Base-by-base conservation (phyloP, 164 flowering plant genomes). In the Buxus sempervirens region DNA sequence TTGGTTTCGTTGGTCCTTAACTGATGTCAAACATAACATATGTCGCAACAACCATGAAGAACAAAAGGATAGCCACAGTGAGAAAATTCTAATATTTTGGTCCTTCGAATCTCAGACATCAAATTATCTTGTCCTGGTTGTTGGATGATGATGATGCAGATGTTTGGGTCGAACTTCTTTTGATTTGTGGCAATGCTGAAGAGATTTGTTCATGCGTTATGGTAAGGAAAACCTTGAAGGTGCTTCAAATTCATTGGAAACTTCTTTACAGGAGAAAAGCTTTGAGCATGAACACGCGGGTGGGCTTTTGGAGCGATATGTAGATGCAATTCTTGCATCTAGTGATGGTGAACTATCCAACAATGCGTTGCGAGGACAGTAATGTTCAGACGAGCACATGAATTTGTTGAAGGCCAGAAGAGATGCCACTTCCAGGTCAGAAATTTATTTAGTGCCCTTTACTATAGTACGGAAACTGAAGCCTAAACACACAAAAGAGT, bases 261-360 rank as follows among this genome's bases (percentile, higher is more conserved):
- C 63, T 21, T 74, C 67, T 69, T 22, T 70, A 28, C 61, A 64
- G 23, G 63, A 77, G 25, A 81, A n/a, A 70, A 60, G 68, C 84
- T 62, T 60, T 66, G 21, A 45, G 7, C 41, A 83, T 86, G 60
- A 79, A 83, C 88, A 81, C 72, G 81, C 85, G 8, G 89, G 91
- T 54, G 85, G 96, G 25, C 55, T 69, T 19, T 77, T 77, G 38
- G 89, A 87, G 67, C 66, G 76, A 42, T 88, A 82, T 57, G 73
- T 69, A 18, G 45, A 73, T 66, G 69, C 77, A 12, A 32, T 88
- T 67, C 72, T 75, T 36, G 88, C 82, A 12, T 78, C 81, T 24
- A 1, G 32, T 88, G 65, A 75, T 84, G 79, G 68, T 77, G 64
- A 84, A 77, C 38, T 80, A 85, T 63, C 87, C 89, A 1, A 88